A percentile compares a stretch with the other conserved stretches of the same genome.
These are phyloP conservation scores for Exophiala xenobiotica DNA, from an alignment of 2,329 filamentous ascomycete genomes.

Conservation along the genomic window DNA sequence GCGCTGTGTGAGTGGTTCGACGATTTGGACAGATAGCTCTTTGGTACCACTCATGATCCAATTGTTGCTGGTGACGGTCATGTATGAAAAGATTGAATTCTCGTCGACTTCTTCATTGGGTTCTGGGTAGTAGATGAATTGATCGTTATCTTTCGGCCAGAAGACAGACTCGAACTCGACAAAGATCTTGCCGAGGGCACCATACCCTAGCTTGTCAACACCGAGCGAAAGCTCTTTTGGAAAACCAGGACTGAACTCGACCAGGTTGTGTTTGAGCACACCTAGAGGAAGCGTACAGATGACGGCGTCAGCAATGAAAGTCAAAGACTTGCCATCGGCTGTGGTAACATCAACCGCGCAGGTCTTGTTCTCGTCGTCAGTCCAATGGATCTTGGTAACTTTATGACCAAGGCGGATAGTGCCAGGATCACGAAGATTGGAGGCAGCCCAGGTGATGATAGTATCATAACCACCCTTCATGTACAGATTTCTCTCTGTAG, in stretches of 20 bases:
- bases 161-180: constrained; percentile 47
- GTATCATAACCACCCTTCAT: constrained; percentile 49
- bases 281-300: constrained; percentile 43
- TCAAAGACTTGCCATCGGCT: constrained; percentile 12
- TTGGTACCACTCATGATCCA: constrained; percentile 47
- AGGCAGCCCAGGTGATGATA: constrained; percentile 44
- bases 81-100: constrained; percentile 44
- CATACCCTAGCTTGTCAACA: constrained; percentile 42
- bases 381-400: constrained; percentile 43
- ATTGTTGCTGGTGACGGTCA: constrained; percentile 46
- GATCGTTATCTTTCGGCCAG: constrained; percentile 48
- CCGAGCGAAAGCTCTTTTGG: constrained; percentile 39
- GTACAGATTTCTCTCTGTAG: constrained; percentile 47
- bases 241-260: constrained; percentile 41
- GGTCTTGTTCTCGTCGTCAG: constrained; percentile 32
- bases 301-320: constrained; percentile 39
- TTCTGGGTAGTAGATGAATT: constrained; percentile 47
- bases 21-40: constrained; percentile 45
- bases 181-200: constrained; percentile 46
- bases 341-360: constrained; percentile 29
- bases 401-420: constrained; percentile 41
- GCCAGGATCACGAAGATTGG: constrained; percentile 38
- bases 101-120: constrained; percentile 38
- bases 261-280: constrained; percentile 40
- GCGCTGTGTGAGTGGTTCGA: constrained; percentile 46